These are phyloP conservation scores for Penicillium verrucosum DNA, from an alignment of 2,329 filamentous ascomycete genomes.

Conservation along the genomic window DNA sequence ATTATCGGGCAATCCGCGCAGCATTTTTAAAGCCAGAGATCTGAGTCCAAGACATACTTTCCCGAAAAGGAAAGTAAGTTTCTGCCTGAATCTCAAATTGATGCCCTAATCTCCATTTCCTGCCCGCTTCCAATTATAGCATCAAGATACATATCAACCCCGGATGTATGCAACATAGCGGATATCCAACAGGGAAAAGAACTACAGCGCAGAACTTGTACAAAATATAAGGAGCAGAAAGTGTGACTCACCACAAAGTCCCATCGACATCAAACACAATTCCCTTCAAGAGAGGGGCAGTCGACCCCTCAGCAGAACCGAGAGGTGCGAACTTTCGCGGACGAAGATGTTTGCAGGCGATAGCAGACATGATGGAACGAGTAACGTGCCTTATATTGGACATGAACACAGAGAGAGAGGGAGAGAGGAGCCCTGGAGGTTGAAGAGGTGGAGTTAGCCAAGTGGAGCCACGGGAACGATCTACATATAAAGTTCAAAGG, in stretches of 20 bases:
- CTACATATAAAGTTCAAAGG: background rate
- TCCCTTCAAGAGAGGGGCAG: conserved; percentile 50
- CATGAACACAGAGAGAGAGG: background rate
- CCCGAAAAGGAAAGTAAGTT: background rate
- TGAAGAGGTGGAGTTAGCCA: background rate
- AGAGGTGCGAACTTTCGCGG: conserved; percentile 52
- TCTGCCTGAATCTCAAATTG: background rate
- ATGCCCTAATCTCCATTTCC: background rate
- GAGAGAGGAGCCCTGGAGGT: background rate
- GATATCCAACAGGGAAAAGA: background rate
- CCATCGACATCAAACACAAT: conserved; percentile 92
- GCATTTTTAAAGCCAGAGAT: background rate
- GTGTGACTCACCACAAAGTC: conserved; percentile 70
- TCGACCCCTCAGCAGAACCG: conserved; percentile 32
- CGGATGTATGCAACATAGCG: background rate
- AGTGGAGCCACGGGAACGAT: conserved; percentile 5
- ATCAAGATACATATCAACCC: background rate
- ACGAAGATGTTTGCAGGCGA: conserved; percentile 23
- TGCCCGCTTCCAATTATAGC: background rate
- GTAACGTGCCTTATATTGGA: background rate
- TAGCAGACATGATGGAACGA: conserved; percentile 23
- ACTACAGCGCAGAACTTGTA: background rate
- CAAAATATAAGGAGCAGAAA: background rate
- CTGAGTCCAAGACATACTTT: background rate
- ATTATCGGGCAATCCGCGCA: background rate